Conservation (phyloP, 345 rosid genomes). For the Pugionium dolabratum region DNA sequence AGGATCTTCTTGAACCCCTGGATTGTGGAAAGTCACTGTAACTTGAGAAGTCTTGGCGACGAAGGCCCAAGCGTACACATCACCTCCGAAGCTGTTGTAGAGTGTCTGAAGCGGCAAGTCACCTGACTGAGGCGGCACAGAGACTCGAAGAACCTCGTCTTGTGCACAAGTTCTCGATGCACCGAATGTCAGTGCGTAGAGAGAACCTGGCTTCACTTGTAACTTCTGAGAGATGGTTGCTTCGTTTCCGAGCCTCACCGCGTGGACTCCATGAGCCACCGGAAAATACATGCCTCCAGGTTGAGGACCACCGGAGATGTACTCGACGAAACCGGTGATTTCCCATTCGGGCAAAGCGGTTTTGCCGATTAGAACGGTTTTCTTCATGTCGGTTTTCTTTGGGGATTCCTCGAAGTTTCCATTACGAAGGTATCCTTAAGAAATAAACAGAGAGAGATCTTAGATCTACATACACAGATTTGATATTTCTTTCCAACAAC, state of each 20-base stretch:
- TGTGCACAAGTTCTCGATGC: slow-evolving; percentile 98
- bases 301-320: slow-evolving; percentile 92
- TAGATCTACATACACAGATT: slow-evolving; percentile 5
- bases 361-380: slow-evolving; percentile 64
- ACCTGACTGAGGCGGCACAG: slow-evolving; percentile 65
- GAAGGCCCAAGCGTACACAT: slow-evolving; percentile 85
- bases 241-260: slow-evolving; percentile 92
- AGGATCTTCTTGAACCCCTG: slow-evolving; percentile 96
- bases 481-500: not conserved
- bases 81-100: slow-evolving; percentile 82
- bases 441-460: slow-evolving; percentile 1
- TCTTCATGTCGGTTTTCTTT: slow-evolving; percentile 53
- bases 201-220: slow-evolving; percentile 59
- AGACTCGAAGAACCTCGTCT: slow-evolving; percentile 79
- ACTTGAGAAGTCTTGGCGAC: slow-evolving; percentile 46
- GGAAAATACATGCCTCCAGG: slow-evolving; percentile 92
- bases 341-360: slow-evolving; percentile 80
- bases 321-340: slow-evolving; percentile 76
- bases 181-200: slow-evolving; percentile 89
- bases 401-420: slow-evolving; percentile 90
- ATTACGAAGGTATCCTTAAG: slow-evolving; percentile 67
- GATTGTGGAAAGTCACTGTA: slow-evolving; percentile 70
- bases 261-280: slow-evolving; percentile 90
- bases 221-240: slow-evolving; percentile 82
- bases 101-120: slow-evolving; percentile 92